These are phyloP conservation scores for Colletotrichum karsti DNA, from an alignment of 2,329 filamentous ascomycete species.

Conservation along the genomic window DNA sequence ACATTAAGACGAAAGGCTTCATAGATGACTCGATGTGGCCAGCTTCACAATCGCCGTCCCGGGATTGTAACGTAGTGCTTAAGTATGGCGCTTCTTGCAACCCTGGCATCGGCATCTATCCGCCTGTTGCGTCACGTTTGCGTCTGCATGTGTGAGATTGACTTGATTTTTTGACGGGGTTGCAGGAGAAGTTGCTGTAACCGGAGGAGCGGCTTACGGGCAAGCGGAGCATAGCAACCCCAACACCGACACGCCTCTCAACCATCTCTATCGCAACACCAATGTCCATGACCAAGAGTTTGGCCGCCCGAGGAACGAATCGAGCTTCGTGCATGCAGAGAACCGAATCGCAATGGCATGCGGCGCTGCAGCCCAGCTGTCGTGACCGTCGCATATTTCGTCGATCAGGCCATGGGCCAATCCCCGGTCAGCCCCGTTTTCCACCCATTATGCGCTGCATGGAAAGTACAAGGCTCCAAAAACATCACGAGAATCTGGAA, in stretches of 20 bases:
- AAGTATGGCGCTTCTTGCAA: not conserved
- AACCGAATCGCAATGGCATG: not conserved
- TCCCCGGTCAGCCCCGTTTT: not conserved
- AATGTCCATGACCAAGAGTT: no score
- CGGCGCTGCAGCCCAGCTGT: not conserved
- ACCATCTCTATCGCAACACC: no score
- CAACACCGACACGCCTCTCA: no score
- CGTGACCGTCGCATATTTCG: not conserved
- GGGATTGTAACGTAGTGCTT: not conserved
- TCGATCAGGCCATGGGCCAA: slow-evolving; percentile 3
- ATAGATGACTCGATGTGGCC: not conserved
- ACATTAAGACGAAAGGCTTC: not conserved
- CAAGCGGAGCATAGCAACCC: no score
- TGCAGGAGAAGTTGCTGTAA: no score
- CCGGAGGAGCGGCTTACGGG: no score
- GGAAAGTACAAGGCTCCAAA: not conserved
- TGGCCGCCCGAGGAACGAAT: not conserved
- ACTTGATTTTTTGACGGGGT: no score
- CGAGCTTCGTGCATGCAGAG: slow-evolving; percentile 7
- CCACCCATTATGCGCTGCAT: not conserved
- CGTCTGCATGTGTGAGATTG: no score
- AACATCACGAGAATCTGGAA: not conserved
- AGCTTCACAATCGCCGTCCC: not conserved
- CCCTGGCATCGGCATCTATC: no score
- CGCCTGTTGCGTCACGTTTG: no score